Evolutionary conservation across 306 rosid species (phyloP).

Genomic region (Purshia tridentata): DNA sequence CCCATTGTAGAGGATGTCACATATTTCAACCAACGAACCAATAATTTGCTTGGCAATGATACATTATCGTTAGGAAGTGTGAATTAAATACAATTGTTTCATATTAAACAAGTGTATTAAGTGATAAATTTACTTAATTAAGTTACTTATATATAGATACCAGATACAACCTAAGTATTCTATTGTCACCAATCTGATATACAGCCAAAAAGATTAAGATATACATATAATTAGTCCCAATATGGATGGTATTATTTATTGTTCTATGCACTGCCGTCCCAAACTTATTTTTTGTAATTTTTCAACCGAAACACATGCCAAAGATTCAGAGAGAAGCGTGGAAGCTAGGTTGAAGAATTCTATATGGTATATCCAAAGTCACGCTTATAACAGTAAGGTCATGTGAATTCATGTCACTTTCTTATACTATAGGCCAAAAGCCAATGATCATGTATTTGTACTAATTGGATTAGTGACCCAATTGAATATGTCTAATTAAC

Average conservation of each 20-base stretch:
- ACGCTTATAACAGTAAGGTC: slow-evolving; percentile 15
- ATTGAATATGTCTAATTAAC: not conserved
- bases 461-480: not conserved
- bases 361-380: not conserved
- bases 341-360: slow-evolving; percentile 7
- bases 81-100: too few species aligned
- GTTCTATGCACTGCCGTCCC: not conserved
- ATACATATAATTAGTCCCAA: not conserved
- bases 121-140: too few species aligned
- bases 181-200: not conserved
- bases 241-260: not conserved
- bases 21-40: not conserved
- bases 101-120: too few species aligned
- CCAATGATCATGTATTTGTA: not conserved
- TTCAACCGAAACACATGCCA: not conserved
- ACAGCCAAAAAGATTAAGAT: not conserved
- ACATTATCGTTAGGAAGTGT: too few species aligned
- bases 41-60: not conserved
- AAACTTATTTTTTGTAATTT: not conserved
- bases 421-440: not conserved
- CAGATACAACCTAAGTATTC: too few species aligned
- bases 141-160: too few species aligned
- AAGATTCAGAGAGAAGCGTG: not conserved
- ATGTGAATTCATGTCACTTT: slow-evolving; percentile 10
- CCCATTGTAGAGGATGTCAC: not conserved